Conservation (phyloP, 768 basidiomycete genomes). For the Leucocoprinus birnbaumii region DNA sequence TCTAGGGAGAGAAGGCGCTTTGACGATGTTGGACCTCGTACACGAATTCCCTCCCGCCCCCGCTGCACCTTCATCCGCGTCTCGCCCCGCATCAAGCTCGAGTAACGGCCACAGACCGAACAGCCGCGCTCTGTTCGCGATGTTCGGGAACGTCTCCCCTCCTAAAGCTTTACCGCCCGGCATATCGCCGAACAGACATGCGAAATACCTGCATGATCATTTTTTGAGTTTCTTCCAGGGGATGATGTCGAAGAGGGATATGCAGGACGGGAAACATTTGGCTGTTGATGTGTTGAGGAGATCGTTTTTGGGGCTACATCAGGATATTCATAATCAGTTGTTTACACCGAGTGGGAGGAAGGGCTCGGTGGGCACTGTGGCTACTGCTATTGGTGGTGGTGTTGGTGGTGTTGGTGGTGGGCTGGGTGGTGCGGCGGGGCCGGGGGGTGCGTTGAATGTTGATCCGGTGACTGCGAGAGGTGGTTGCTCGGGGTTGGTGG, state of each 20-base stretch:
- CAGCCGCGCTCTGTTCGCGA: constrained; percentile 89
- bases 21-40: constrained; percentile 92
- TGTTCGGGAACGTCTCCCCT: constrained; percentile 81
- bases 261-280: constrained; percentile 39
- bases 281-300: constrained; percentile 80
- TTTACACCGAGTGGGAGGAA: constrained; percentile 58
- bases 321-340: constrained; percentile 69
- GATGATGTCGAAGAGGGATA: constrained; percentile 44
- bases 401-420: not conserved
- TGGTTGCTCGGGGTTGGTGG: constrained; percentile 83
- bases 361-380: constrained; percentile 63
- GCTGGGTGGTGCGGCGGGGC: constrained; percentile 17
- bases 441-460: constrained; percentile 19
- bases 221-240: constrained; percentile 62
- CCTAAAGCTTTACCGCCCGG: constrained; percentile 37
- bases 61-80: no score
- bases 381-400: not conserved
- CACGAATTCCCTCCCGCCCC: constrained; percentile 76
- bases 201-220: constrained; percentile 82
- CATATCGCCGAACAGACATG: constrained; percentile 60
- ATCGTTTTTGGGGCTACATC: constrained; percentile 86
- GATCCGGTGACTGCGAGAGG: constrained; percentile 56
- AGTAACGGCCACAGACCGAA: not conserved
- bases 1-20: constrained; percentile 71
- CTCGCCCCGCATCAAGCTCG: not conserved